Base-by-base conservation (phyloP, 1,139 yeast genomes). In the Hyphopichia fennica region DNA sequence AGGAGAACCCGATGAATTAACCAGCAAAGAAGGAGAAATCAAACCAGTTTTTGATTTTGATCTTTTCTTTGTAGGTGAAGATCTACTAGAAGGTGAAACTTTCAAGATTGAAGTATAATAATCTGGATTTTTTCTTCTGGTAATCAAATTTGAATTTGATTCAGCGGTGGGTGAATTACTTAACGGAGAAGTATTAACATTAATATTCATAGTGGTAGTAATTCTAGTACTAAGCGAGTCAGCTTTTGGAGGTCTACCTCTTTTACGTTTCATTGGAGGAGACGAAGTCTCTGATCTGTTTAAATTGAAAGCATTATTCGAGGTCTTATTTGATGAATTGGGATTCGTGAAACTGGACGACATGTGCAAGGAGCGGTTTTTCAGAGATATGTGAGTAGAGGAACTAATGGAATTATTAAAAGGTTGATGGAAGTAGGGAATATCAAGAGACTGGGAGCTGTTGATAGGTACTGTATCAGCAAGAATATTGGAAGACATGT, bases 161-260 rank as follows among this genome's bases (percentile, higher is more conserved):
- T 65, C 70, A 16, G 71, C 70, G 37, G 55, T 56, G 1, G 70
- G 69, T 41, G 60, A 57, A 39, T 53, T 58, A 22, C 57, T 54
- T 35, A 59, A 51, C 4, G 69, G 67, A 1, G 67, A 59, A 4
- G 77, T 69, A 46, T 71, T 69, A 47, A 73, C 67, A 46, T 62
- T 64, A 51, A 73, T 72, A 52, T 73, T 73, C 52, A 72, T 58
- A 15, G 77, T 69, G 41, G 71, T 64, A 38, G 76, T 69, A 48
- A 70, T 70, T 47, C 63, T 65, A 47, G 63, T 66, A 37, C 69
- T 57, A 30, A 71, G 58, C n/a, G 73, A 67, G 30, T 65, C 57
- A 1, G 74, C 66, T 57, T 73, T 73, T 25, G 79, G 78, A 6
- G 79, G 79, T 54, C 79, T 62, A 15, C 79, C 79, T 52, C 79